Evolutionary conservation across 2,329 filamentous ascomycete species (phyloP).

Genomic region (Coniochaeta sp.): DNA sequence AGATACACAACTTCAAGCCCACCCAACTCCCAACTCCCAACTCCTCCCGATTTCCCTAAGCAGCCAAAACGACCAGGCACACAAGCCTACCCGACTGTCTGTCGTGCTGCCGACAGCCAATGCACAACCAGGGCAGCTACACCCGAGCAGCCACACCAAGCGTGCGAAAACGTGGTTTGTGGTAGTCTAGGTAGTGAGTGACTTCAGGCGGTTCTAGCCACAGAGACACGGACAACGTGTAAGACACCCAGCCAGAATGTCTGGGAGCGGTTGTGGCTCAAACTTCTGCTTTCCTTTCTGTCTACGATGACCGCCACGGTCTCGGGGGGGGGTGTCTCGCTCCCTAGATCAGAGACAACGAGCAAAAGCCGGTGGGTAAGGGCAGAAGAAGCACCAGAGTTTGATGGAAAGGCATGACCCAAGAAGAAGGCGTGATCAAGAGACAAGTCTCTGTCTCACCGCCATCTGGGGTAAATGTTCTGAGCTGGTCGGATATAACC

Average conservation of each 20-base stretch:
- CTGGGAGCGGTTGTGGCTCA: background rate
- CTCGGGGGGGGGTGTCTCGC: background rate
- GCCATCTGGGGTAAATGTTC: background rate
- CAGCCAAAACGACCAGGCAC: too few species aligned
- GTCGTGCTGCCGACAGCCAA: too few species aligned
- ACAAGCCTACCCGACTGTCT: too few species aligned
- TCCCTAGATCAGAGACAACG: background rate
- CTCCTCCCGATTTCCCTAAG: too few species aligned
- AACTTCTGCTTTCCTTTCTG: too few species aligned
- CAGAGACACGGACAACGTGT: background rate
- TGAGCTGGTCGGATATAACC: background rate
- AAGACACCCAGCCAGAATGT: background rate
- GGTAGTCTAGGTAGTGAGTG: too few species aligned
- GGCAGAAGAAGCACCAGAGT: background rate
- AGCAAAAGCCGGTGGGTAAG: background rate
- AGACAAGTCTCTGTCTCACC: background rate
- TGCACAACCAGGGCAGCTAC: background rate
- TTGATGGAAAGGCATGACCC: background rate
- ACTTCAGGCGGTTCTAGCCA: background rate
- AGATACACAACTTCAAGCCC: too few species aligned
- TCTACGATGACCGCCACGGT: background rate
- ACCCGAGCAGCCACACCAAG: too few species aligned
- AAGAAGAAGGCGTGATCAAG: too few species aligned
- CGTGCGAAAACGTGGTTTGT: too few species aligned
- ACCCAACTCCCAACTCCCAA: too few species aligned